phyloP scores from a whole-genome alignment of 331 rosid species.

The Saraca asoca region DNA sequence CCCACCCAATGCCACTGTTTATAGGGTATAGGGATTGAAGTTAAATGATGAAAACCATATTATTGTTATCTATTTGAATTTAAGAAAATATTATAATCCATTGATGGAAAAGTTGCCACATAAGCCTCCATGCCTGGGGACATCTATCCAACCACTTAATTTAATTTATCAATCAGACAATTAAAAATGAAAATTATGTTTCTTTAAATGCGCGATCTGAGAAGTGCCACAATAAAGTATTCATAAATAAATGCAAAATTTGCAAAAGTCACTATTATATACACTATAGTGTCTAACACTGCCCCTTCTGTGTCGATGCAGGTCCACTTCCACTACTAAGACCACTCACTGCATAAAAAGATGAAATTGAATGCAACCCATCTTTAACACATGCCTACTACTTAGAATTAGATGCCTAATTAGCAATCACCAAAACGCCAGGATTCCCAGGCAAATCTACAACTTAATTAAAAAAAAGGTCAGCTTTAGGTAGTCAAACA shows the following conservation, averaged over 20 bases:
- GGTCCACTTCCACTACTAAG: slow-evolving; percentile 46
- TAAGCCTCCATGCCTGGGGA: slow-evolving; percentile 22
- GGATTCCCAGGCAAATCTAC: slow-evolving; percentile 44
- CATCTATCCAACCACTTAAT: slow-evolving; percentile 32
- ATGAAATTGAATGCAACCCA: slow-evolving; percentile 43
- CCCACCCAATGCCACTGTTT: background rate
- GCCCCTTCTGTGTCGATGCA: slow-evolving; percentile 53
- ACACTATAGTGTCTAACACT: slow-evolving; percentile 37
- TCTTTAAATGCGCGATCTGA: slow-evolving; percentile 39
- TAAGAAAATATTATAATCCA: too few relatives aligned
- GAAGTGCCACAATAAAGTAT: slow-evolving; percentile 39
- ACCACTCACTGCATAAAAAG: slow-evolving; percentile 59
- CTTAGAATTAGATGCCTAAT: slow-evolving; percentile 36
- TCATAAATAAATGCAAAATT: slow-evolving; percentile 50
- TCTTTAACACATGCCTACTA: slow-evolving; percentile 40
- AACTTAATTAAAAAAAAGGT: slow-evolving; percentile 47
- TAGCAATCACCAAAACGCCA: slow-evolving; percentile 30
- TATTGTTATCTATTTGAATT: background rate
- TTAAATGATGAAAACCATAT: background rate
- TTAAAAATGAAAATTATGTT: slow-evolving; percentile 24
- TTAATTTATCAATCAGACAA: background rate
- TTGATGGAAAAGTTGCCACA: slow-evolving; percentile 24
- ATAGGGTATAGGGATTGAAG: background rate
- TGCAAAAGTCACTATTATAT: slow-evolving; percentile 54
- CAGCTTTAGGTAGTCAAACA: slow-evolving; percentile 60